Evolutionary conservation across 768 basidiomycete genomes (phyloP), one percentile per base, ranked within the genome.

Genomic region (Phlebiopsis flavidoalba): DNA sequence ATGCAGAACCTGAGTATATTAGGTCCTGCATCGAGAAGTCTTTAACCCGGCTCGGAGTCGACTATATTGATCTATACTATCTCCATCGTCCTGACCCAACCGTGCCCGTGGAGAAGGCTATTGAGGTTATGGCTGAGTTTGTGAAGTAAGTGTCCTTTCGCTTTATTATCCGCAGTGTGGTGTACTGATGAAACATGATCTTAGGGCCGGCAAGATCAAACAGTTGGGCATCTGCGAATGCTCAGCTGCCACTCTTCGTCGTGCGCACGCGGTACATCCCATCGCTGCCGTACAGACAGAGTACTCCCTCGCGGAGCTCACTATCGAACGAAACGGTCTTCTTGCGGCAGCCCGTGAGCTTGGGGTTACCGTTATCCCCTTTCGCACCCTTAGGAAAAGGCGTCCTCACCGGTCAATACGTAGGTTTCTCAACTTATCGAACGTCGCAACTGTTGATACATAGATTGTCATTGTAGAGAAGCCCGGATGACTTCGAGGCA

Each of bases 381-480:
- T 80, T 77, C 65, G 74, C 77, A 6, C 83, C 83, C 0, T 74
- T 83, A 40, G 80, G 77, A 1, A 73, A 81, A 19, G 82, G 83
- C 0, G 51, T 84, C 35, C 64, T 80, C 52, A 81, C 79, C 1
- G 82, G 82, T 19, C 72, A 70, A 71, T 77, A 73, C 57, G 77
- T 76, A 47, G 47, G 75, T 63, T 53, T 31, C 31, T 26, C 36
- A 1, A 37, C 35, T 17, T 21, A 10, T 8, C 45, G n/a, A 55
- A 63, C 56, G 51, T 15, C 7, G 33, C 19, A 15, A 22, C 14
- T 47, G n/a, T 26, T 60, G 47, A 53, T 11, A 8, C 14, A 8
- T 56, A 7, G 21, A 8, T 4, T n/a, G 15, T 17, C 51, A 31
- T 31, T 31, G 7, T 21, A 74, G 77, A 76, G 69, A 65, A 75